Base-by-base conservation (phyloP, 192 early-diverging fungal genomes). In the Backusella luteola region DNA sequence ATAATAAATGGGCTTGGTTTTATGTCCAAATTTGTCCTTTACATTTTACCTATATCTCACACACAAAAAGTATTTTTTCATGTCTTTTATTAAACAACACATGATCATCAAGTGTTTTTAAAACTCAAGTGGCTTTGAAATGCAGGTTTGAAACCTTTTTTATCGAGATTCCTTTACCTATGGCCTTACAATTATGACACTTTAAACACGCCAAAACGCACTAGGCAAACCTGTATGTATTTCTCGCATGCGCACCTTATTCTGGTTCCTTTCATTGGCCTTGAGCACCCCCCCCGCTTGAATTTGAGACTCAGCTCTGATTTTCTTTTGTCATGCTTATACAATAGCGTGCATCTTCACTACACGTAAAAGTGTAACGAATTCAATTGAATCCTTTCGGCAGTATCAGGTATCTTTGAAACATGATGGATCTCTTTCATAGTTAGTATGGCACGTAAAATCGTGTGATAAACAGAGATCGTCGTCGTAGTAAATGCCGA, bases 401-500 rank as follows among this genome's bases (percentile, higher is more conserved):
- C 84, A 66, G 89, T 73, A 0, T 87, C 83, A 75, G 91, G 81
- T 11, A 90, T 83, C 3, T 73, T 74, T 34, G 80, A 23, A 69
- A 87, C 80, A 2, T 76, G 34, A 35, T 71, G 69, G 0, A 36
- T 38, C 1, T 29, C n/a, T 1, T 35, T 34, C 35, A 68, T 85
- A 71, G 44, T n/a, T n/a, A 81, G 77, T 70, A 94, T 66, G 39
- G 91, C 95, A 69, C 91, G 90, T 15, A 96, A 32, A 83, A 79
- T 94, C 89, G 35, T 91, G 80, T 0, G 89, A 86, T 23, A 95
- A 67, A 71, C 94, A 95, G 49, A 93, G 75, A 74, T 96, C 94
- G 69, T 97, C 96, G 69, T 92, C 88, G 76, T 81, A 32, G 32
- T 32, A 32, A 89, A 67, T 86, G 87, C 46, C 53, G 11, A 36